These are phyloP conservation scores for Colletotrichum tropicale DNA, from an alignment of 2,329 filamentous ascomycete species.

Conservation along the genomic window DNA sequence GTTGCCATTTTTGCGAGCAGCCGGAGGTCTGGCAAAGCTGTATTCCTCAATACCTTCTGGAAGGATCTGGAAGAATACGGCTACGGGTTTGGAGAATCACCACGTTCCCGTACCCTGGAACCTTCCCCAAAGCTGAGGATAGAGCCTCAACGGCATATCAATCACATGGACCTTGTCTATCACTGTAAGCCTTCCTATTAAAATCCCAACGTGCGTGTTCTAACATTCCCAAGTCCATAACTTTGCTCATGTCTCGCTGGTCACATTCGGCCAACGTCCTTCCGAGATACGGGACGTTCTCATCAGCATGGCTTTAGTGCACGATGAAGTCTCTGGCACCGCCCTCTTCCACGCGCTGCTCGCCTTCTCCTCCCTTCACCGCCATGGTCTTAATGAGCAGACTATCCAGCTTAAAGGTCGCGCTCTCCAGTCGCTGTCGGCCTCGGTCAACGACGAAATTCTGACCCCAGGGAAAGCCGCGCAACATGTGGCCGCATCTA, in stretches of 20 bases:
- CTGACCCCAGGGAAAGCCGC: neutral
- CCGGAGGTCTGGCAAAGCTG: accelerated
- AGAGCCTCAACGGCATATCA: neutral
- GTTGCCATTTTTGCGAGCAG: accelerated
- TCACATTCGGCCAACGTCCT: neutral
- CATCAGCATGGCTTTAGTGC: neutral
- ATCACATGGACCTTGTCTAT: neutral
- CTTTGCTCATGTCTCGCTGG: neutral
- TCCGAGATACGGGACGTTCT: neutral
- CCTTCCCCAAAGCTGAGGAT: neutral
- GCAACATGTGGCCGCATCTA: neutral
- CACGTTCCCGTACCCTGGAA: neutral
- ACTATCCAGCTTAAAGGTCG: neutral
- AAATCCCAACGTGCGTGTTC: neutral
- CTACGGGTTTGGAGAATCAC: neutral
- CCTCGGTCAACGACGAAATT: neutral
- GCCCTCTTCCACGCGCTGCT: neutral
- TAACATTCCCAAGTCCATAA: neutral
- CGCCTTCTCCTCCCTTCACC: neutral
- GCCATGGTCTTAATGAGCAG: neutral
- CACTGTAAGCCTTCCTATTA: neutral
- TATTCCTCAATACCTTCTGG: neutral
- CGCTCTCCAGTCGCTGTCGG: neutral
- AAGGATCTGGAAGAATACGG: neutral
- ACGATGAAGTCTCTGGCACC: neutral